These are phyloP conservation scores for Termitomyces sp. DNA, from an alignment of 768 basidiomycete genomes.

Conservation along the genomic window DNA sequence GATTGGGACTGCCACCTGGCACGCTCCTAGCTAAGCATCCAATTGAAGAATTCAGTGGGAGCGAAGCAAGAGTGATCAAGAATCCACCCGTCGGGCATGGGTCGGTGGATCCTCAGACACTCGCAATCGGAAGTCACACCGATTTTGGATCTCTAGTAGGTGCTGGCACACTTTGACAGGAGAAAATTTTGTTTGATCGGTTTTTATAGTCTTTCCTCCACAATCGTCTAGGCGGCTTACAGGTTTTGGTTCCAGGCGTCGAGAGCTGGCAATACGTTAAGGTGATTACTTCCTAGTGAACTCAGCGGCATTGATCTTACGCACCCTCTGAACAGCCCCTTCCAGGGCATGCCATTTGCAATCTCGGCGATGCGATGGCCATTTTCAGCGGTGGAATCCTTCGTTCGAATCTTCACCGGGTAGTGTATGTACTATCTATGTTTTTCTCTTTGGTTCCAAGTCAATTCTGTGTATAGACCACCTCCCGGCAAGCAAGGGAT, in stretches of 20 bases:
- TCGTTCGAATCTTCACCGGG: constrained; percentile 19
- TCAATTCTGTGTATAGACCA: constrained; percentile 31
- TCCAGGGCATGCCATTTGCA: constrained; percentile 52
- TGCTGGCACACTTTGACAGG: too few relatives aligned
- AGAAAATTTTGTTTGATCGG: constrained; percentile 20
- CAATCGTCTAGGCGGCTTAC: constrained; percentile 66
- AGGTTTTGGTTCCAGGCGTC: constrained; percentile 59
- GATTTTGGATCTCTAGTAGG: constrained; percentile 68
- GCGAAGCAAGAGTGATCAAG: constrained; percentile 54
- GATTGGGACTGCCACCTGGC: constrained; percentile 49
- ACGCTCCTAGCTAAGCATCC: constrained; percentile 41
- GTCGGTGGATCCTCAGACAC: constrained; percentile 34
- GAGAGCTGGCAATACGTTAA: constrained; percentile 67
- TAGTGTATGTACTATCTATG: constrained; percentile 3
- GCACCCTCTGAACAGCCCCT: constrained; percentile 30
- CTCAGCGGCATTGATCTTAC: background rate
- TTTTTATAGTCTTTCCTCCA: constrained; percentile 57
- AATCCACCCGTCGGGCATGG: constrained; percentile 34
- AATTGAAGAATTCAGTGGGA: constrained; percentile 44
- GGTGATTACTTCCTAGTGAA: constrained; percentile 32
- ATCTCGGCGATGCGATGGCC: constrained; percentile 32
- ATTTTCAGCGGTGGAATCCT: constrained; percentile 20
- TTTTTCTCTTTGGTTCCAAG: background rate
- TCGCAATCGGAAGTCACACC: constrained; percentile 55
- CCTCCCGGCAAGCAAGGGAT: constrained; percentile 55